phyloP scores from a whole-genome alignment of 129 eudicot species.

The Tagetes patula region DNA sequence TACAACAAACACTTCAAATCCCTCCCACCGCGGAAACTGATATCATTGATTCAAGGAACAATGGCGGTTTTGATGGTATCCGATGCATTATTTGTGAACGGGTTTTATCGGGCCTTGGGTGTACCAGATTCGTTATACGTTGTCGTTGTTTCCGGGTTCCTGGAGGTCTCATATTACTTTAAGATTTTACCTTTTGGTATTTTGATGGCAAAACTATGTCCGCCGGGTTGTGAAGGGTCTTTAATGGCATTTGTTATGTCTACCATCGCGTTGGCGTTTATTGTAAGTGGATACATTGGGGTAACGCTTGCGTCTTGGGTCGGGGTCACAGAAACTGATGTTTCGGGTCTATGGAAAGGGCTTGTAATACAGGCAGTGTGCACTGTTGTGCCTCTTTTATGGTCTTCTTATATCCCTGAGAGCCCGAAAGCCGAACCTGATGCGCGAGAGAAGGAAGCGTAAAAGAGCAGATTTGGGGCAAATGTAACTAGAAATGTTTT shows the following conservation, averaged over 20 bases:
- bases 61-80: conserved; percentile 74
- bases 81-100: conserved; percentile 71
- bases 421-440: conserved; percentile 31
- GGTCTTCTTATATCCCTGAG: conserved; percentile 69
- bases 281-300: conserved; percentile 82
- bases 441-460: conserved; percentile 35
- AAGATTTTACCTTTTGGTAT: conserved; percentile 79
- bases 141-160: conserved; percentile 60
- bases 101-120: conserved; percentile 60
- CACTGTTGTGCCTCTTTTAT: conserved; percentile 66
- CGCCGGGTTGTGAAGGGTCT: conserved; percentile 91
- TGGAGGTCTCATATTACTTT: conserved; percentile 60
- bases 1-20: conserved; percentile 60
- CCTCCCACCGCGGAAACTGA: conserved; percentile 61
- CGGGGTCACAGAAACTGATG: conserved; percentile 52
- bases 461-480: conserved; percentile 12
- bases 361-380: conserved; percentile 67
- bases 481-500: not conserved
- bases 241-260: conserved; percentile 93
- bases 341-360: conserved; percentile 61
- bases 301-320: conserved; percentile 72
- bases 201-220: conserved; percentile 78
- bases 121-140: conserved; percentile 63
- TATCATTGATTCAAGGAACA: conserved; percentile 54
- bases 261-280: conserved; percentile 65